A percentile compares a stretch with the other conserved stretches of the same genome.
These are phyloP conservation scores for Ilyonectria mors-panacis DNA, from an alignment of 2,329 filamentous ascomycete species.

Conservation along the genomic window DNA sequence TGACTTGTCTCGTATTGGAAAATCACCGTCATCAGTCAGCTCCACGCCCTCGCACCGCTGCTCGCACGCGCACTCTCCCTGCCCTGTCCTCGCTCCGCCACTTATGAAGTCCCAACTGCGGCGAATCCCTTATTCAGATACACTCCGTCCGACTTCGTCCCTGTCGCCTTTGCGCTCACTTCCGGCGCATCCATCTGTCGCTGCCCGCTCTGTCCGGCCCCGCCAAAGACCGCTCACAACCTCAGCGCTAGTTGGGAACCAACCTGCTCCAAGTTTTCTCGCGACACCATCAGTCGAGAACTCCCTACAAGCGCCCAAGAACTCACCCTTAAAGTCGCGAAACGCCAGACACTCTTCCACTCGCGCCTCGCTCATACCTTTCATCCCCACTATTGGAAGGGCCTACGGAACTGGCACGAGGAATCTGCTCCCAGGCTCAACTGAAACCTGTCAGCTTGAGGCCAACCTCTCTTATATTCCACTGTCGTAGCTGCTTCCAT, in stretches of 20 bases:
- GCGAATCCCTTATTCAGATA: slow-evolving; percentile 35
- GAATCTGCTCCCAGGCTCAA: slow-evolving; percentile 13
- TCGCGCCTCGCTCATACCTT: slow-evolving; percentile 2
- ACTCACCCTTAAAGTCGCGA: not conserved
- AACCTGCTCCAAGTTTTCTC: not conserved
- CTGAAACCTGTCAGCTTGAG: slow-evolving; percentile 30
- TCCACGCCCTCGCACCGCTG: slow-evolving; percentile 33
- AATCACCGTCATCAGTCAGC: slow-evolving; percentile 40
- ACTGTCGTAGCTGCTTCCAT: slow-evolving; percentile 32
- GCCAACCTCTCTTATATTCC: slow-evolving; percentile 38
- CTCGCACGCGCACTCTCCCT: slow-evolving; percentile 37
- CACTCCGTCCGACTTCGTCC: slow-evolving; percentile 22
- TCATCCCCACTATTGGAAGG: slow-evolving; percentile 13
- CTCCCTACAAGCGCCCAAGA: slow-evolving; percentile 10
- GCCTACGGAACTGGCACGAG: slow-evolving; percentile 22
- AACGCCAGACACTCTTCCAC: slow-evolving; percentile 7
- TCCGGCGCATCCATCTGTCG: slow-evolving; percentile 35
- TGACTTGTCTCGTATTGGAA: slow-evolving; percentile 38
- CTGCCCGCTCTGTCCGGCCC: slow-evolving; percentile 28
- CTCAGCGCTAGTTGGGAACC: slow-evolving; percentile 16
- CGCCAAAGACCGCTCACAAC: slow-evolving; percentile 33
- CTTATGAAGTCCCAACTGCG: slow-evolving; percentile 44
- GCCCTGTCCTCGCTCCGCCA: slow-evolving; percentile 27
- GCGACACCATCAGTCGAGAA: slow-evolving; percentile 29
- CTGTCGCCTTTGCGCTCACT: slow-evolving; percentile 27